A percentile compares a stretch with the other conserved stretches of the same genome.
These are phyloP conservation scores for Blastocladiella britannica DNA, from an alignment of 192 early-diverging fungal species.

Conservation along the genomic window DNA sequence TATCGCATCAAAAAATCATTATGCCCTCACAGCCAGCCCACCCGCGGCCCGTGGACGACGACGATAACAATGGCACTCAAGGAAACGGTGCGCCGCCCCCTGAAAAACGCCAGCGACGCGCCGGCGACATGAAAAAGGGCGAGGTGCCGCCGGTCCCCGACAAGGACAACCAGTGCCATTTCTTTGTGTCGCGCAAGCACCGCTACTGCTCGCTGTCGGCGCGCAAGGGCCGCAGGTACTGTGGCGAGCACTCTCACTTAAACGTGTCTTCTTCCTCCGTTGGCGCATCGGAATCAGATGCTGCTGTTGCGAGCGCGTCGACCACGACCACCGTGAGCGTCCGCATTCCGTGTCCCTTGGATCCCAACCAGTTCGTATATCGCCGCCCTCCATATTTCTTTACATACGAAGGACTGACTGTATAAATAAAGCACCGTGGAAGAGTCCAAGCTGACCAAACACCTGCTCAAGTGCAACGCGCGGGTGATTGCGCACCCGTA, in stretches of 20 bases:
- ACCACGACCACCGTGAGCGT: no score
- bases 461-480: constrained; percentile 2
- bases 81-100: no score
- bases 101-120: no score
- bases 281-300: background rate
- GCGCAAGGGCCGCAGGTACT: constrained; percentile 2
- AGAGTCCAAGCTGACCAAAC: background rate
- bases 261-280: no score
- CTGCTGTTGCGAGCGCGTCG: no score
- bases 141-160: background rate
- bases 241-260: constrained; percentile 2
- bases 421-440: constrained; percentile 3
- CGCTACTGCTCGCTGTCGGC: constrained; percentile 2
- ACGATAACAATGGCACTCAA: no score
- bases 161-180: constrained; percentile 4
- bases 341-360: background rate
- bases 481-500: background rate
- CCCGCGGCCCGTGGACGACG: no score
- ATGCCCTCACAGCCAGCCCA: no score
- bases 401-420: no score
- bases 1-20: no score
- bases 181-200: constrained; percentile 1
- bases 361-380: background rate
- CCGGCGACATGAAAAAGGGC: background rate
- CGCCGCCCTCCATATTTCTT: no score